These are phyloP conservation scores for Nakazawaea pomicola DNA, from an alignment of 805 yeast genomes.

Conservation along the genomic window DNA sequence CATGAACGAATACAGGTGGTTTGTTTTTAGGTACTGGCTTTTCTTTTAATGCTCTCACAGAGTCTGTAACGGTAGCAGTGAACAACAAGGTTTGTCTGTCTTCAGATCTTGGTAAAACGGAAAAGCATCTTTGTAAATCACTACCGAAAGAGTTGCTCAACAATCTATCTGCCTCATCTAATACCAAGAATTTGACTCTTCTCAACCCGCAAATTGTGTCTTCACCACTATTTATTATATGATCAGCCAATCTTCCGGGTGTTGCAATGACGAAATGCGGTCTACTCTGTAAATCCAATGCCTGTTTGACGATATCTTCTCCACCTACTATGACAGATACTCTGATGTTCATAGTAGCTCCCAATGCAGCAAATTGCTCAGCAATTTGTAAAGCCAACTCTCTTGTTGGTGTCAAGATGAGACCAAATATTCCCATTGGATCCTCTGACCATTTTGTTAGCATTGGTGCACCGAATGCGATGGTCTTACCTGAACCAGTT, in stretches of 20 bases:
- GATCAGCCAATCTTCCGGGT: constrained; percentile 95
- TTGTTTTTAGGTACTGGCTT: constrained; percentile 51
- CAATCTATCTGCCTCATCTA: constrained; percentile 95
- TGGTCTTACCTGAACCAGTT: constrained; percentile 97
- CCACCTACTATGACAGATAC: constrained; percentile 92
- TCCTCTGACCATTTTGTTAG: constrained; percentile 91
- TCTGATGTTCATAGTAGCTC: constrained; percentile 81
- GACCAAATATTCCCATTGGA: constrained; percentile 88
- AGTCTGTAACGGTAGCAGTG: constrained; percentile 94
- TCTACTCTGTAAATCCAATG: constrained; percentile 68
- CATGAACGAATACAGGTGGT: constrained; percentile 62
- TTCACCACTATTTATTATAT: constrained; percentile 80
- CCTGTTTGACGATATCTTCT: constrained; percentile 86
- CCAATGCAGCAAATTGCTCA: constrained; percentile 91
- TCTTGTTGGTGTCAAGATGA: constrained; percentile 86
- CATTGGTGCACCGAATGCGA: constrained; percentile 98
- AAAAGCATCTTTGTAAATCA: constrained; percentile 70
- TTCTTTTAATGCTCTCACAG: constrained; percentile 76
- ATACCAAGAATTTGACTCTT: constrained; percentile 73
- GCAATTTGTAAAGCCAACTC: constrained; percentile 96
- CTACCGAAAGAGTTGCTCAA: constrained; percentile 78
- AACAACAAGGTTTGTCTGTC: constrained; percentile 84
- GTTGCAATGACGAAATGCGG: constrained; percentile 97
- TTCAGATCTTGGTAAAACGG: constrained; percentile 62
- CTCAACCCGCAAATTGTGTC: constrained; percentile 78